phyloP scores from a whole-genome alignment of 148 eudicot species.

The Rheum nobile region DNA sequence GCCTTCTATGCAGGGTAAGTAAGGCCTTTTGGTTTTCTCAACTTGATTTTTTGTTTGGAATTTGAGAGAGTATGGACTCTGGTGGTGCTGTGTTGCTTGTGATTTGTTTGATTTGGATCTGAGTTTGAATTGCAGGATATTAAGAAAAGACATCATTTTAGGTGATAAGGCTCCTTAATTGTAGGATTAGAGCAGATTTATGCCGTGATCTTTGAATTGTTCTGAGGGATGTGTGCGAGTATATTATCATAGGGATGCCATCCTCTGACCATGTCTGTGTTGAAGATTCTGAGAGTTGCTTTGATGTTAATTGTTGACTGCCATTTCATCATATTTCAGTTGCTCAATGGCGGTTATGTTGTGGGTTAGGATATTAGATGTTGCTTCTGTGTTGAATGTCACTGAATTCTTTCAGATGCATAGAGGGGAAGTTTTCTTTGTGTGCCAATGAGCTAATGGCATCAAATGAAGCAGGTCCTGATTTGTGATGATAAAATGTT shows the following conservation, averaged over 20 bases:
- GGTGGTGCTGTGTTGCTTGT: not conserved
- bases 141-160: no score
- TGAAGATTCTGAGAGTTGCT: not conserved
- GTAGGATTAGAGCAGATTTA: not conserved
- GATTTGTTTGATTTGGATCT: not conserved
- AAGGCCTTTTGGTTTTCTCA: not conserved
- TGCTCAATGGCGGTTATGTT: not conserved
- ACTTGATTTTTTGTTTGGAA: not conserved
- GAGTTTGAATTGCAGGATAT: not conserved
- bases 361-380: not conserved
- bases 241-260: not conserved
- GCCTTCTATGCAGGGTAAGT: slow-evolving; percentile 13
- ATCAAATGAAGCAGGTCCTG: not conserved
- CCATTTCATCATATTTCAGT: not conserved
- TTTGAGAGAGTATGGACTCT: not conserved
- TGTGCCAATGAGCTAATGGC: not conserved
- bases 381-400: not conserved
- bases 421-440: not conserved
- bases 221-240: not conserved
- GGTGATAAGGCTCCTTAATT: not conserved
- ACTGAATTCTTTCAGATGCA: not conserved
- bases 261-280: not conserved
- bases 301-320: not conserved
- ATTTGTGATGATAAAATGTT: not conserved
- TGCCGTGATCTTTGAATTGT: not conserved